A percentile compares a stretch with the other conserved stretches of the same genome.
phyloP scores from a whole-genome alignment of 2,329 filamentous ascomycete genomes.

The Xylaria sp. region DNA sequence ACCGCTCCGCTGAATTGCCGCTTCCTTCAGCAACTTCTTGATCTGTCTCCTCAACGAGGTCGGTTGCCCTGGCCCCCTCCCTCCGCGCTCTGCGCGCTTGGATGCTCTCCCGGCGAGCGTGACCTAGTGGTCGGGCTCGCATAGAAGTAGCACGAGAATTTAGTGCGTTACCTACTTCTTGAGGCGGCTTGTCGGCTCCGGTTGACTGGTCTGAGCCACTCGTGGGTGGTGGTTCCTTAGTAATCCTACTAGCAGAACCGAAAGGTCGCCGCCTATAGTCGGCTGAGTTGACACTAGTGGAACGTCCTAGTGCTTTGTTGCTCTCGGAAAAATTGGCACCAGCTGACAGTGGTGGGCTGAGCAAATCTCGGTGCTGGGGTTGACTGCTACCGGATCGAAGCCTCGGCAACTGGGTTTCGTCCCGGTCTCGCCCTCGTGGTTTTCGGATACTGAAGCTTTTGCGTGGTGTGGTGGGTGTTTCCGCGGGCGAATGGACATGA shows the following conservation, averaged over 20 bases:
- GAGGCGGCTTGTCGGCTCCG: conserved; percentile 62
- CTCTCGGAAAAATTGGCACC: conserved; percentile 67
- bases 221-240: conserved; percentile 75
- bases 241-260: conserved; percentile 56
- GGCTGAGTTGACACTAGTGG: conserved; percentile 90
- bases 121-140: conserved; percentile 87
- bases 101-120: conserved; percentile 90
- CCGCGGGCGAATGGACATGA: conserved; percentile 81
- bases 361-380: conserved; percentile 79
- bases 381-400: conserved; percentile 70
- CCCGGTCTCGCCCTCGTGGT: conserved; percentile 62
- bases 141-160: conserved; percentile 71
- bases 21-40: conserved; percentile 75
- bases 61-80: conserved; percentile 77
- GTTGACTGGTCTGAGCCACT: conserved; percentile 84
- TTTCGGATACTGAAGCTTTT: conserved; percentile 89
- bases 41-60: conserved; percentile 92
- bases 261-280: conserved; percentile 76
- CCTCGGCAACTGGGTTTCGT: conserved; percentile 60
- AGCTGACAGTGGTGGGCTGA: conserved; percentile 76
- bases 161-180: conserved; percentile 62
- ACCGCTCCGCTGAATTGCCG: conserved; percentile 68
- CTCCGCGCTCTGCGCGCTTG: conserved; percentile 82
- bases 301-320: conserved; percentile 80
- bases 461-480: conserved; percentile 71